Conservation (phyloP, 306 rosid genomes). For the Citrullus mucosospermus region DNA sequence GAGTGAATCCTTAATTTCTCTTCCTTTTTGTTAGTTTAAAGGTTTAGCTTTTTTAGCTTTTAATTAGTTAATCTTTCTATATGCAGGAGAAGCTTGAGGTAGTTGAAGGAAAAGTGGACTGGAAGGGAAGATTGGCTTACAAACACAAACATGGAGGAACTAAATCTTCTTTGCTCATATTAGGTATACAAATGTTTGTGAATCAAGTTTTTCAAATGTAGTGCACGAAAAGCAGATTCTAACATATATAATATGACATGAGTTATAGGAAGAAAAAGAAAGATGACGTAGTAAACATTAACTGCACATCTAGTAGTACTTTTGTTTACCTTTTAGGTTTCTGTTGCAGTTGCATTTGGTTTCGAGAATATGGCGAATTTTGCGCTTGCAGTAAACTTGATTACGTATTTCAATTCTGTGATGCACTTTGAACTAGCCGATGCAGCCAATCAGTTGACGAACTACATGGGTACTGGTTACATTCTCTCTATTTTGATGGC, state of each 20-base stretch:
- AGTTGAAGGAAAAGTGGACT: conserved; percentile 74
- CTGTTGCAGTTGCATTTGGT: conserved; percentile 34
- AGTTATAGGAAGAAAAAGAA: background rate
- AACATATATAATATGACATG: background rate
- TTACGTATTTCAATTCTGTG: conserved; percentile 45
- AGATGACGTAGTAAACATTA: background rate
- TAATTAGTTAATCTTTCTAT: background rate
- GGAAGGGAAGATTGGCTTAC: conserved; percentile 79
- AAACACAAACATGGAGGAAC: conserved; percentile 65
- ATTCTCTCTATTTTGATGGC: conserved; percentile 62
- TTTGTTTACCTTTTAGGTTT: background rate
- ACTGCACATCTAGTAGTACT: background rate
- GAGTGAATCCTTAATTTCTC: background rate
- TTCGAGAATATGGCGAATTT: conserved; percentile 71
- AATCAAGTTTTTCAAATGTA: background rate
- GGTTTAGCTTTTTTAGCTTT: background rate
- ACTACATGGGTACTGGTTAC: conserved; percentile 58
- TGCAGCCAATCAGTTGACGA: conserved; percentile 77
- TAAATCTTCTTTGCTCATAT: conserved; percentile 32
- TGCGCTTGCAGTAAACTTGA: conserved; percentile 70
- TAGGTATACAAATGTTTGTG: conserved; percentile 24
- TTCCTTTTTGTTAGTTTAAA: background rate
- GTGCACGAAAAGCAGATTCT: background rate
- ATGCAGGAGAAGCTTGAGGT: conserved; percentile 41
- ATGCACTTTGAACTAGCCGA: conserved; percentile 66